phyloP scores from a whole-genome alignment of 306 rosid species.

The Gynostemma pentaphyllum region DNA sequence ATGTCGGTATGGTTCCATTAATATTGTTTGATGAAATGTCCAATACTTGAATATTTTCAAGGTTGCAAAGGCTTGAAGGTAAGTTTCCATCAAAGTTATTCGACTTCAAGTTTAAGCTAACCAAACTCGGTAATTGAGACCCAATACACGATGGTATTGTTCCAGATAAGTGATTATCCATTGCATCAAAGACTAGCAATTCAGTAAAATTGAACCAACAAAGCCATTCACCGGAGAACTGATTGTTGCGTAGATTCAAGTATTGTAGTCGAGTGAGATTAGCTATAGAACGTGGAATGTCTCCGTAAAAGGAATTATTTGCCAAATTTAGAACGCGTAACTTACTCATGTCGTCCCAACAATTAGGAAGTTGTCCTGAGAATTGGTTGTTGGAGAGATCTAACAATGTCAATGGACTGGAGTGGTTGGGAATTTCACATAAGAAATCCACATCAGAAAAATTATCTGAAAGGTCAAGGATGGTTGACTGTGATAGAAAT shows the following conservation, averaged over 20 bases:
- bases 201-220: background rate
- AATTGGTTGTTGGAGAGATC: background rate
- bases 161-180: background rate
- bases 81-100: background rate
- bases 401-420: fast-evolving
- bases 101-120: background rate
- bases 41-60: background rate
- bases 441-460: too few relatives aligned
- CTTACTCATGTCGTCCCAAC: background rate
- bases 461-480: background rate
- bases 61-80: background rate
- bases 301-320: background rate
- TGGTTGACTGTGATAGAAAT: background rate
- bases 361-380: background rate
- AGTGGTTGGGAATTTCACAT: background rate
- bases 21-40: background rate
- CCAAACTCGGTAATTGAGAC: background rate
- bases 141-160: background rate
- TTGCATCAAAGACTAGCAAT: background rate
- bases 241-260: background rate
- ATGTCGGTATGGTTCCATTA: background rate
- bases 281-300: background rate
- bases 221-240: background rate
- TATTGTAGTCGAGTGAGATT: background rate
- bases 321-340: background rate